Evolutionary conservation across 2,329 filamentous ascomycete genomes (phyloP).

Genomic region (Penicillium sp.): DNA sequence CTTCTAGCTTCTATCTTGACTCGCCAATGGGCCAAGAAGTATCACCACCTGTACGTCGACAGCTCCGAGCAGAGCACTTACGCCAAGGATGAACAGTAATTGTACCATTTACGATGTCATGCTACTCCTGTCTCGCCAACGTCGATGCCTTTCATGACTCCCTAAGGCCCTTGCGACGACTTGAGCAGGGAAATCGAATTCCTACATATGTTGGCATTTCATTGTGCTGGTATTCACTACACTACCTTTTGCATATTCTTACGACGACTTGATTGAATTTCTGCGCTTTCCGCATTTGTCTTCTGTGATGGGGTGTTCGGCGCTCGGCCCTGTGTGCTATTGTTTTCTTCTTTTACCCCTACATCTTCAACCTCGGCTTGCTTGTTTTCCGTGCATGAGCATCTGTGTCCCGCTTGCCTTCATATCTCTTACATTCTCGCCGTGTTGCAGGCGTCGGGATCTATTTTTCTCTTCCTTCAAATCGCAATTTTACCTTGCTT

Average conservation of each 20-base stretch:
- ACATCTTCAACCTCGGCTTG: slow-evolving; percentile 16
- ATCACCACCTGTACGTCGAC: slow-evolving; percentile 45
- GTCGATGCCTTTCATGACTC: slow-evolving; percentile 25
- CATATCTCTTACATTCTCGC: slow-evolving; percentile 33
- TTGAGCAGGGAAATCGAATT: slow-evolving; percentile 29
- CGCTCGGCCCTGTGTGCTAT: slow-evolving; percentile 29
- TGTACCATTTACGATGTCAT: slow-evolving; percentile 26
- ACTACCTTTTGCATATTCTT: slow-evolving; percentile 42
- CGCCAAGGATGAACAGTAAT: slow-evolving; percentile 35
- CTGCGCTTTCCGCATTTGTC: slow-evolving; percentile 36
- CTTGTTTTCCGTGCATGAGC: slow-evolving; percentile 23
- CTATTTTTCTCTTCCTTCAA: slow-evolving; percentile 25
- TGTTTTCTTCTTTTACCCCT: slow-evolving; percentile 19
- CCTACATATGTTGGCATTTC: slow-evolving; percentile 42
- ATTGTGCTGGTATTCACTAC: slow-evolving; percentile 42
- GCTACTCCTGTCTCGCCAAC: slow-evolving; percentile 24
- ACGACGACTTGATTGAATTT: slow-evolving; percentile 37
- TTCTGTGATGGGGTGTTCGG: slow-evolving; percentile 35
- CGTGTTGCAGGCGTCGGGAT: slow-evolving; percentile 31
- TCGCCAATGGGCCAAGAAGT: slow-evolving; percentile 89
- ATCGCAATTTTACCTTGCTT: slow-evolving; percentile 26
- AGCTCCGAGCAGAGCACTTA: slow-evolving; percentile 34
- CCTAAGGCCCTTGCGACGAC: slow-evolving; percentile 21
- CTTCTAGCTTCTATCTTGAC: slow-evolving; percentile 78
- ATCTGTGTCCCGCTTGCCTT: slow-evolving; percentile 28